A percentile compares a stretch with the other conserved stretches of the same genome.
Evolutionary conservation across 2,329 filamentous ascomycete genomes (phyloP).

Genomic region (Apiospora arundinis): DNA sequence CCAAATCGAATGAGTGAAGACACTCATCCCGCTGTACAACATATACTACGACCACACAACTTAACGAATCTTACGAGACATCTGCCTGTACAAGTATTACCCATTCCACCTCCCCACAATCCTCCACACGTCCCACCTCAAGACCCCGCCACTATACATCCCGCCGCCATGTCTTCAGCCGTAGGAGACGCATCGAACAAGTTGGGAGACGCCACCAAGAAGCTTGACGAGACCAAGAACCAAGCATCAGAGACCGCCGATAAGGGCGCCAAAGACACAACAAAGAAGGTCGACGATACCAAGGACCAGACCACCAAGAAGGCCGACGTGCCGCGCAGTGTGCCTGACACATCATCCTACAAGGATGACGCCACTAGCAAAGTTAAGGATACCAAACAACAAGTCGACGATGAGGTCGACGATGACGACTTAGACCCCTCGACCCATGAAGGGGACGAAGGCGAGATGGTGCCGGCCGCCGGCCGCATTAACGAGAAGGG

Average conservation of each 20-base stretch:
- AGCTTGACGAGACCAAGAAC: slow-evolving; percentile 16
- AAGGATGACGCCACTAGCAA: slow-evolving; percentile 23
- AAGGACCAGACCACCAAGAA: background rate
- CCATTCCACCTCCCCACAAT: background rate
- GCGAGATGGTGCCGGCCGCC: slow-evolving; percentile 44
- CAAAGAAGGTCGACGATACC: background rate
- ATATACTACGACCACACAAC: background rate
- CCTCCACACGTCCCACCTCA: background rate
- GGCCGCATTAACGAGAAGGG: slow-evolving; percentile 57
- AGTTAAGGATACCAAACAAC: background rate
- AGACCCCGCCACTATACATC: background rate
- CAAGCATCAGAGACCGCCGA: background rate
- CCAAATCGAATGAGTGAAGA: slow-evolving; percentile 7
- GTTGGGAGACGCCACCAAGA: slow-evolving; percentile 11
- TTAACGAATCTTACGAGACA: background rate
- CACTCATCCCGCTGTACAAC: slow-evolving; percentile 10
- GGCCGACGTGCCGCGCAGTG: background rate
- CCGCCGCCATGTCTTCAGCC: slow-evolving; percentile 18
- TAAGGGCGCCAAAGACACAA: background rate
- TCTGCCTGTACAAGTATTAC: background rate
- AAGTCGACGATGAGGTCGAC: slow-evolving; percentile 19
- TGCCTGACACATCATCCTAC: slow-evolving; percentile 1
- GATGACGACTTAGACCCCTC: slow-evolving; percentile 28
- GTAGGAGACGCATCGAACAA: background rate
- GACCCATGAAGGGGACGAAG: slow-evolving; percentile 36